A percentile compares a stretch with the other conserved stretches of the same genome.
These are phyloP conservation scores for Guillardia theta DNA, from an alignment of 78 protist species.

Conservation along the genomic window DNA sequence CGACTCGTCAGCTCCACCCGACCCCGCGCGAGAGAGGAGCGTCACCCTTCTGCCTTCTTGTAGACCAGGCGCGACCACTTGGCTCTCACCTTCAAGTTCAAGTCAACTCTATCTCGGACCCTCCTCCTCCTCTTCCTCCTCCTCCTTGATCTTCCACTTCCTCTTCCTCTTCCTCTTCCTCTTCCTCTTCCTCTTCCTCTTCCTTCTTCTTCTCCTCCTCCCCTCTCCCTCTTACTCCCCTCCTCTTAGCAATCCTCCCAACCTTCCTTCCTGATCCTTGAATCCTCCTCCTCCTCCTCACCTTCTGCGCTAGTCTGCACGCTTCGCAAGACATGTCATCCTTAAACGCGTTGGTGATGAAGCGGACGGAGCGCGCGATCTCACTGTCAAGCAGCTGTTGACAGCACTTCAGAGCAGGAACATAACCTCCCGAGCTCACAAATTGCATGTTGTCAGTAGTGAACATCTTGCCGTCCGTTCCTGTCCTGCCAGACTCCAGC, in stretches of 20 bases:
- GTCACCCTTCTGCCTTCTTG: no score
- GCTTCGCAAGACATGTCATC: no score
- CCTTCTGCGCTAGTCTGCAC: background rate
- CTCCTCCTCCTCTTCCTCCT: background rate
- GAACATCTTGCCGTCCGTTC: no score
- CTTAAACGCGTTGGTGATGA: no score
- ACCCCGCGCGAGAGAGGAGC: no score
- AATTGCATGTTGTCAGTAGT: no score
- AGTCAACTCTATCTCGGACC: background rate
- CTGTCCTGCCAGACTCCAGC: no score
- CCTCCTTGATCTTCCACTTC: background rate
- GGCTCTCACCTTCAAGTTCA: background rate
- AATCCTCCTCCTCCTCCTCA: background rate
- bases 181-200: background rate
- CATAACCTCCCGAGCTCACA: no score
- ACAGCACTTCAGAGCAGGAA: no score
- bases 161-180: background rate
- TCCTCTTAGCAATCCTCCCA: background rate
- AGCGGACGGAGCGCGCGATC: no score
- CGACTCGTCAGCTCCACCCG: no score
- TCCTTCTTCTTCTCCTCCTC: background rate
- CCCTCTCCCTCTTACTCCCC: background rate
- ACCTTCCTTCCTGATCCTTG: background rate
- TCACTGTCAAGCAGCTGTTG: no score
- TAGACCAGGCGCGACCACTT: constrained; percentile 12